These are phyloP conservation scores for Glutinoglossum americanum DNA, from an alignment of 495 filamentous ascomycete species.

Conservation along the genomic window DNA sequence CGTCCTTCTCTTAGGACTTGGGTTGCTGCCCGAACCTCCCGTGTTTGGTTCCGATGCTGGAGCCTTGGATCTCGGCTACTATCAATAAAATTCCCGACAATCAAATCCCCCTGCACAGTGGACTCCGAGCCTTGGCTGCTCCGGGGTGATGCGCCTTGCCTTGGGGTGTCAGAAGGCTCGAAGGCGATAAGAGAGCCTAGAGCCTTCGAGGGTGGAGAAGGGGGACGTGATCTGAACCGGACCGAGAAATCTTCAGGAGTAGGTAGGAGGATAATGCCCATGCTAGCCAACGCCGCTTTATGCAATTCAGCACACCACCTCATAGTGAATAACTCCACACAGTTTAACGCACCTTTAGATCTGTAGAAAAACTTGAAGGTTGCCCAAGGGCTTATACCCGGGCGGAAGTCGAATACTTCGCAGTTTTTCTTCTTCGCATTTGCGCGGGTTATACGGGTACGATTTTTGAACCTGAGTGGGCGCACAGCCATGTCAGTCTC, in stretches of 20 bases:
- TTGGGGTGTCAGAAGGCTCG: not conserved
- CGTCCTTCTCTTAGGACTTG: not conserved
- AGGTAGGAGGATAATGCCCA: not conserved
- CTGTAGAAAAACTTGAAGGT: not conserved
- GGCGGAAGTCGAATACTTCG: not conserved
- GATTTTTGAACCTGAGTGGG: not conserved
- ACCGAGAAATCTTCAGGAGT: not conserved
- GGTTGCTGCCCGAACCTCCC: not conserved
- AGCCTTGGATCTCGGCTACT: not conserved
- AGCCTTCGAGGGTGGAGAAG: not conserved
- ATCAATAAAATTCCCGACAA: not conserved
- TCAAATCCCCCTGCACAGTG: not conserved
- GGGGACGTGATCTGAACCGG: not conserved
- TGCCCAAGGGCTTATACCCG: not conserved
- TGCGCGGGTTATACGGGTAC: not conserved
- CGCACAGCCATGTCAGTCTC: not conserved
- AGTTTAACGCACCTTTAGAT: not conserved
- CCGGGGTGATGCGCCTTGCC: not conserved
- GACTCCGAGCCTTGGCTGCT: not conserved
- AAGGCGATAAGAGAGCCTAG: not conserved
- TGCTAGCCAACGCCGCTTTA: not conserved
- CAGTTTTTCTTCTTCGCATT: not conserved
- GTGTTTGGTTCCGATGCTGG: not conserved
- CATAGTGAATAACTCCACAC: not conserved
- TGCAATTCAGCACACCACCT: not conserved